Percentiles rank a stretch among this genome's conserved stretches.
Conservation (phyloP, 331 rosid genomes). For the Malus hybrid region DNA sequence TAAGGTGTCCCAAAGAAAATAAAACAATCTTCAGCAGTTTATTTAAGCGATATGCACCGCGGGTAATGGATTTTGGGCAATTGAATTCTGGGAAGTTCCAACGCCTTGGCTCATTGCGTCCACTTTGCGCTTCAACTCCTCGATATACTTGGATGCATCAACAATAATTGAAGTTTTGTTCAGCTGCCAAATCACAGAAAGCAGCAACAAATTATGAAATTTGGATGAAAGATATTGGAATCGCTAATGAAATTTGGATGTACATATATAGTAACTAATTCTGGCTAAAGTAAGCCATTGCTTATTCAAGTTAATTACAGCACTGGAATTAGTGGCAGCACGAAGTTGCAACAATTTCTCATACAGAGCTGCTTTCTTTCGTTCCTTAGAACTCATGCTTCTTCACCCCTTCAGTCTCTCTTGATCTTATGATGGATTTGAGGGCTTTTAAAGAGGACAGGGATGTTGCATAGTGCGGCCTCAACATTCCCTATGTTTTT, state of each 20-base stretch:
- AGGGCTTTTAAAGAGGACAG: not conserved
- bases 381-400: constrained; percentile 49
- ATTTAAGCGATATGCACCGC: constrained; percentile 23
- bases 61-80: constrained; percentile 28
- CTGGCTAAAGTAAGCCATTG: not conserved
- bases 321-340: constrained; percentile 58
- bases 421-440: not conserved
- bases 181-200: constrained; percentile 25
- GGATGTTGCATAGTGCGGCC: constrained; percentile 10
- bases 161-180: constrained; percentile 59
- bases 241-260: not conserved
- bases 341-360: constrained; percentile 45
- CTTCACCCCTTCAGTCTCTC: constrained; percentile 7
- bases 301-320: constrained; percentile 35
- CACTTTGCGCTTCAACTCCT: constrained; percentile 59
- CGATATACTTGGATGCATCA: constrained; percentile 59
- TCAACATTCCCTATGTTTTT: constrained; percentile 16
- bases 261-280: not conserved
- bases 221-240: not conserved
- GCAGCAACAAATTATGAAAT: not conserved
- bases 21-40: not conserved
- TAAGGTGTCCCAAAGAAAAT: not conserved
- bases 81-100: constrained; percentile 28
- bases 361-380: constrained; percentile 37
- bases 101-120: constrained; percentile 40